A percentile compares a stretch with the other conserved stretches of the same genome.
phyloP scores from a whole-genome alignment of 495 filamentous ascomycete genomes.

The Glutinoglossum americanum region DNA sequence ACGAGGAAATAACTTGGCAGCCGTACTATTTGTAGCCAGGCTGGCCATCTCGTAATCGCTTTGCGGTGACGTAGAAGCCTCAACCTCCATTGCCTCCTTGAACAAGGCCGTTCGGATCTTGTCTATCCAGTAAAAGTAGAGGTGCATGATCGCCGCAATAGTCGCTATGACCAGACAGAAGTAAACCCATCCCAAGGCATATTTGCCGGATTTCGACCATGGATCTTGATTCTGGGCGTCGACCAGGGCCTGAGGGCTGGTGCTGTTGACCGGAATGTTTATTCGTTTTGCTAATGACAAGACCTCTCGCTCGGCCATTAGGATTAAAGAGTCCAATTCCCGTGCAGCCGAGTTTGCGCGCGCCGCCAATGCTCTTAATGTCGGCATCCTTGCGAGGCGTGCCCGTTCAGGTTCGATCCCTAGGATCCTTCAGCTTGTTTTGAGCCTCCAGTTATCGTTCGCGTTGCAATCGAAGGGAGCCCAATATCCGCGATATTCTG shows the following conservation, averaged over 20 bases:
- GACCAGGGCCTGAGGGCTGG: constrained; percentile 44
- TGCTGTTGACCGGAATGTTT: constrained; percentile 44
- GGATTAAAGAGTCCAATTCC: neutral
- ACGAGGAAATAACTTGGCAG: constrained; percentile 2
- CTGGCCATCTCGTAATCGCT: constrained; percentile 47
- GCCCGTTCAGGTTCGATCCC: neutral
- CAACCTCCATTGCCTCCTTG: constrained; percentile 40
- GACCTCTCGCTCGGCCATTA: constrained; percentile 8
- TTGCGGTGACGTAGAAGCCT: constrained; percentile 31
- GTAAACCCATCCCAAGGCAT: constrained; percentile 72
- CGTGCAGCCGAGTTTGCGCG: neutral
- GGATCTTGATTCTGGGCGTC: constrained; percentile 60
- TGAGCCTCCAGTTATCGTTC: neutral
- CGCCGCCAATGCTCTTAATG: neutral
- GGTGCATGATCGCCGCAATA: constrained; percentile 37
- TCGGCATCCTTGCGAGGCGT: neutral
- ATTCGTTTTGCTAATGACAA: constrained; percentile 43
- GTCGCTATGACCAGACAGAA: constrained; percentile 53
- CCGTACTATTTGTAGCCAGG: constrained; percentile 19
- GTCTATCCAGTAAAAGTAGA: constrained; percentile 73
- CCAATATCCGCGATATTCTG: neutral
- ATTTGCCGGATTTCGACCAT: constrained; percentile 64
- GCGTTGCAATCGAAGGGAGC: neutral
- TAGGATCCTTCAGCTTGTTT: neutral
- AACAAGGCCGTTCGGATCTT: constrained; percentile 67